phyloP scores from a whole-genome alignment of 2,329 filamentous ascomycete species.

The Rhynchosporium graminicola region DNA sequence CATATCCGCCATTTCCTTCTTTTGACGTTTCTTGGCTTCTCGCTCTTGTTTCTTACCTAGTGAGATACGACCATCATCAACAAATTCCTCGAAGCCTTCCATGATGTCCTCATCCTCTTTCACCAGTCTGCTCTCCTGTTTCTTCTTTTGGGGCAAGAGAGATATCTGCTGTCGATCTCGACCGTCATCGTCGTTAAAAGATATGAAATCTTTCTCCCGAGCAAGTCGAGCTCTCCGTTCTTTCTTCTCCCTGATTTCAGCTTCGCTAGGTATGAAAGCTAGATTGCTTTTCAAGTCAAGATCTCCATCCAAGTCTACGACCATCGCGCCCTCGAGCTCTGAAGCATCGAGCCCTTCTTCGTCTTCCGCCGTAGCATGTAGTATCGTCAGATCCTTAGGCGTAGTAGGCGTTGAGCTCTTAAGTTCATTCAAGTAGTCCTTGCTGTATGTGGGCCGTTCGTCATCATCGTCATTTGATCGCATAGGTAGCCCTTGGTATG shows the following conservation, averaged over 20 bases:
- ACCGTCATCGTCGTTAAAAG: conserved; percentile 56
- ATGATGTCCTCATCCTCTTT: conserved; percentile 89
- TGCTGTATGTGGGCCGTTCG: conserved; percentile 77
- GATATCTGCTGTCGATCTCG: conserved; percentile 38
- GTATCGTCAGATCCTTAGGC: conserved; percentile 61
- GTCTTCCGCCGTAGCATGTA: conserved; percentile 48
- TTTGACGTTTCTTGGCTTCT: conserved; percentile 65
- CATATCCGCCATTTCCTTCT: conserved; percentile 78
- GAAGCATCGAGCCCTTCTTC: conserved; percentile 59
- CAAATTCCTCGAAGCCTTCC: conserved; percentile 91
- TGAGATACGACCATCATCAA: conserved; percentile 79
- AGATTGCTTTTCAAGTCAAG: conserved; percentile 26
- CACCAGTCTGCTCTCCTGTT: conserved; percentile 72
- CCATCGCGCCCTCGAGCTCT: conserved; percentile 63
- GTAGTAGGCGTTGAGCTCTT: conserved; percentile 83
- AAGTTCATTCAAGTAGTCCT: conserved; percentile 82
- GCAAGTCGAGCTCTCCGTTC: conserved; percentile 81
- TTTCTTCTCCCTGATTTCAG: conserved; percentile 89
- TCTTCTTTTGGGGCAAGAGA: conserved; percentile 56
- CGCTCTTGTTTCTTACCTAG: conserved; percentile 78
- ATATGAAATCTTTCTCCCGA: conserved; percentile 68
- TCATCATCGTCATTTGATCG: conserved; percentile 56
- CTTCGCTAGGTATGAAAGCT: conserved; percentile 71
- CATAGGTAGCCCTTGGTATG: conserved; percentile 36
- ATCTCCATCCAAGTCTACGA: conserved; percentile 53